A percentile compares a stretch with the other conserved stretches of the same genome.
Evolutionary conservation across 345 rosid species (phyloP).

Genomic region (Citropsis articulata): DNA sequence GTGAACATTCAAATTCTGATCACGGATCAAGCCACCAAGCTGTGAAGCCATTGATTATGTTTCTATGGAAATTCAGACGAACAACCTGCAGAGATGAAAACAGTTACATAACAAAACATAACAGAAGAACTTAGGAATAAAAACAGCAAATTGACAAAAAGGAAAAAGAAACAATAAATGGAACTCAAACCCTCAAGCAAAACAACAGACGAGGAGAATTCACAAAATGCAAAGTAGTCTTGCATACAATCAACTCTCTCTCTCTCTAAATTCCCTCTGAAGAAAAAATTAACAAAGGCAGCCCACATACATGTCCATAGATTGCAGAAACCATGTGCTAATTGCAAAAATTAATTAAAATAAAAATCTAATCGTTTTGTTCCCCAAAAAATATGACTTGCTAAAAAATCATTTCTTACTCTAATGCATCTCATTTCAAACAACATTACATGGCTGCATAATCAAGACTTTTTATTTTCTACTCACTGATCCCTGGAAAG

Average conservation of each 20-base stretch:
- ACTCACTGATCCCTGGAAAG: background rate
- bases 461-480: background rate
- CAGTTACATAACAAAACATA: background rate
- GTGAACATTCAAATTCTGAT: conserved; percentile 37
- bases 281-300: background rate
- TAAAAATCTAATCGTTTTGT: background rate
- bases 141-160: background rate
- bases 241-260: background rate
- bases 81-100: conserved; percentile 14
- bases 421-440: background rate
- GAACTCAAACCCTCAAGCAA: background rate
- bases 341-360: no score
- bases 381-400: background rate
- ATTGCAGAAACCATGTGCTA: background rate
- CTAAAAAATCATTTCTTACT: background rate
- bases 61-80: background rate
- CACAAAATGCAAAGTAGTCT: background rate
- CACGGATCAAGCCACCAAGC: conserved; percentile 31
- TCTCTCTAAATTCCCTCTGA: background rate
- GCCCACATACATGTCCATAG: background rate
- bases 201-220: background rate
- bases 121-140: background rate
- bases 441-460: background rate
- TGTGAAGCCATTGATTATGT: conserved; percentile 34
- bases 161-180: background rate